Percentiles rank a stretch among this genome's conserved stretches.
phyloP scores from a whole-genome alignment of 805 yeast genomes.

The Candida broadrunensis region DNA sequence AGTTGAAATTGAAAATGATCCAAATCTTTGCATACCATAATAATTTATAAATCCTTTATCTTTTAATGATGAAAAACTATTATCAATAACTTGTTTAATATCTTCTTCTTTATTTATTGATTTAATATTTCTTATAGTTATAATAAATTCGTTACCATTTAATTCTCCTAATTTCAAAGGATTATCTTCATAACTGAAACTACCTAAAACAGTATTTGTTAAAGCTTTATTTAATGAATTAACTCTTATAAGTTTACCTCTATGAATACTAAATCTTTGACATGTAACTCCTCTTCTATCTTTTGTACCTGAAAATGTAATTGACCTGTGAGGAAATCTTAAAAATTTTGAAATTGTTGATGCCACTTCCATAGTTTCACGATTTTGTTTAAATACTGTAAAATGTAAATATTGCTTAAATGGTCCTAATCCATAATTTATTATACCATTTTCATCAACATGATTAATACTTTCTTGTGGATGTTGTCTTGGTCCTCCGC shows the following conservation, averaged over 20 bases:
- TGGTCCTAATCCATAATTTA: conserved; percentile 74
- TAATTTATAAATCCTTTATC: conserved; percentile 85
- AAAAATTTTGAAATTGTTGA: conserved; percentile 68
- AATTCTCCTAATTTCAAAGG: conserved; percentile 78
- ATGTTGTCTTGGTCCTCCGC: conserved; percentile 22
- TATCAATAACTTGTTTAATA: conserved; percentile 42
- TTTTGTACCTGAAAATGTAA: conserved; percentile 92
- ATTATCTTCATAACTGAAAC: conserved; percentile 62
- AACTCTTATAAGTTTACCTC: conserved; percentile 70
- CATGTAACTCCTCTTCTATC: conserved; percentile 96
- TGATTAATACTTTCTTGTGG: conserved; percentile 36
- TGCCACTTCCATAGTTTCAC: conserved; percentile 96
- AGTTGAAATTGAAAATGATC: conserved; percentile 91
- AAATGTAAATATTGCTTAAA: conserved; percentile 68
- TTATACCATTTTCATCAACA: conserved; percentile 48
- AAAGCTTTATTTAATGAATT: conserved; percentile 72
- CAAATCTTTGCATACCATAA: conserved; percentile 98
- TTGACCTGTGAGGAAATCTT: conserved; percentile 64
- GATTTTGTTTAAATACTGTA: conserved; percentile 86
- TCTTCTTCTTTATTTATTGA: conserved; percentile 27
- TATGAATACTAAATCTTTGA: conserved; percentile 70
- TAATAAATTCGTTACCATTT: conserved; percentile 82
- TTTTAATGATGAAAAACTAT: conserved; percentile 56
- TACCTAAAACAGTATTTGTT: conserved; percentile 77
- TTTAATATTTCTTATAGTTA: conserved; percentile 75